Evolutionary conservation across 1,139 yeast species (phyloP).

Genomic region (Candida glucosophila): DNA sequence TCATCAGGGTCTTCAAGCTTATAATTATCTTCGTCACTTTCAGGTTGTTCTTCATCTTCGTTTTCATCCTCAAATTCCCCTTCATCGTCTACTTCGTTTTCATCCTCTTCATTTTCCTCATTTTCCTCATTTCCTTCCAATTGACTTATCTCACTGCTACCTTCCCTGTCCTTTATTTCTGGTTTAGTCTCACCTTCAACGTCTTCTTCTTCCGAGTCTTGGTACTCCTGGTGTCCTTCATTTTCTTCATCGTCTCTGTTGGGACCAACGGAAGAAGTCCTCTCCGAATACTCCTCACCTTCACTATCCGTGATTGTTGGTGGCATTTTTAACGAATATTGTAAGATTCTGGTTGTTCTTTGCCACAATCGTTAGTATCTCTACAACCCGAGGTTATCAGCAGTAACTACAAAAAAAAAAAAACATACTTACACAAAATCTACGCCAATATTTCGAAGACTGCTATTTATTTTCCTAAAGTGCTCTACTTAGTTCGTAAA

Average conservation of each 20-base stretch:
- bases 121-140: conserved; percentile 11
- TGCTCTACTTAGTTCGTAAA: not conserved
- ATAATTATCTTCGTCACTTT: conserved; percentile 25
- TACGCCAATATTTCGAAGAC: not conserved
- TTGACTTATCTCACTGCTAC: conserved; percentile 6
- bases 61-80: conserved; percentile 14
- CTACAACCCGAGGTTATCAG: too few species aligned
- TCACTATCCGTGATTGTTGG: conserved; percentile 10
- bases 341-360: not conserved
- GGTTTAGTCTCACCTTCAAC: conserved; percentile 2
- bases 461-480: too few species aligned
- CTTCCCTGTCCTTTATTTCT: conserved; percentile 3
- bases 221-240: conserved; percentile 5
- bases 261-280: conserved; percentile 7
- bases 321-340: conserved; percentile 6
- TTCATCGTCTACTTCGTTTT: conserved; percentile 15
- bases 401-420: too few species aligned
- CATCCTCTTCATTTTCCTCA: conserved; percentile 14
- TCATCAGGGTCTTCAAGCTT: conserved; percentile 33
- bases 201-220: conserved; percentile 4
- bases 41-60: conserved; percentile 18
- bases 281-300: conserved; percentile 7
- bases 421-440: conserved; percentile 1
- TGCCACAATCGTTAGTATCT: not conserved
- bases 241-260: conserved; percentile 10